phyloP scores from a whole-genome alignment of 1,284 basidiomycete genomes.

The Malassezia dermatis region DNA sequence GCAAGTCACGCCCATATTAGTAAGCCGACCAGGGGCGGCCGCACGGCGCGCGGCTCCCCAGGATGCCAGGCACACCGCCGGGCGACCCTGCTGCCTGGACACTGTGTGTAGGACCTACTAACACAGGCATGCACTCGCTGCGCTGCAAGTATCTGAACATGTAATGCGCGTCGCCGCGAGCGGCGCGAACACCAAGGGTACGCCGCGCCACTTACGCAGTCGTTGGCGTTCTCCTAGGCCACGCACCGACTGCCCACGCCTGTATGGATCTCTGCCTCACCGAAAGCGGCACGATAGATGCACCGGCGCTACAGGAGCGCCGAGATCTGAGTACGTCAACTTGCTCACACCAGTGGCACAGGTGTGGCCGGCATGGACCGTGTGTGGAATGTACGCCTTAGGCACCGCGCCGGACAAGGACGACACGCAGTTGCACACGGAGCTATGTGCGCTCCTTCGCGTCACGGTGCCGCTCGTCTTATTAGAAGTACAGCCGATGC shows the following conservation, averaged over 20 bases:
- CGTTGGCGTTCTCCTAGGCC: slow-evolving; percentile 6
- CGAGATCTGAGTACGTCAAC: slow-evolving; percentile 4
- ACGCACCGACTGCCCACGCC: background rate
- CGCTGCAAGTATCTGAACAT: slow-evolving; percentile 8
- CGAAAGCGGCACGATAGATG: background rate
- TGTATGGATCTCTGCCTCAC: slow-evolving; percentile 1
- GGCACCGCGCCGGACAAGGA: background rate
- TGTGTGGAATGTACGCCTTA: slow-evolving; percentile 11
- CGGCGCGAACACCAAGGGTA: slow-evolving; percentile 50
- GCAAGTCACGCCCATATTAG: no score
- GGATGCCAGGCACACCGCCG: background rate
- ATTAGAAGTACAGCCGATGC: background rate
- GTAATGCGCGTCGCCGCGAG: slow-evolving; percentile 50
- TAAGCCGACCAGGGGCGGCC: background rate
- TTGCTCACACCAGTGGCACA: slow-evolving; percentile 5
- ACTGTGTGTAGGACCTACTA: background rate
- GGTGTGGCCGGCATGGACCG: slow-evolving; percentile 8
- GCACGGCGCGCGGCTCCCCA: background rate
- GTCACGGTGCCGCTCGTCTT: background rate
- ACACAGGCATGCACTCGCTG: slow-evolving; percentile 13
- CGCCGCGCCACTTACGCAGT: slow-evolving; percentile 5
- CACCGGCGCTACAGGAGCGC: background rate
- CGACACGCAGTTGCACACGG: background rate
- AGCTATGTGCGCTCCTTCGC: background rate
- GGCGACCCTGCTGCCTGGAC: background rate